A percentile compares a stretch with the other conserved stretches of the same genome.
These are phyloP conservation scores for Phialemonium atrogriseum DNA, from an alignment of 2,329 filamentous ascomycete genomes.

Conservation along the genomic window DNA sequence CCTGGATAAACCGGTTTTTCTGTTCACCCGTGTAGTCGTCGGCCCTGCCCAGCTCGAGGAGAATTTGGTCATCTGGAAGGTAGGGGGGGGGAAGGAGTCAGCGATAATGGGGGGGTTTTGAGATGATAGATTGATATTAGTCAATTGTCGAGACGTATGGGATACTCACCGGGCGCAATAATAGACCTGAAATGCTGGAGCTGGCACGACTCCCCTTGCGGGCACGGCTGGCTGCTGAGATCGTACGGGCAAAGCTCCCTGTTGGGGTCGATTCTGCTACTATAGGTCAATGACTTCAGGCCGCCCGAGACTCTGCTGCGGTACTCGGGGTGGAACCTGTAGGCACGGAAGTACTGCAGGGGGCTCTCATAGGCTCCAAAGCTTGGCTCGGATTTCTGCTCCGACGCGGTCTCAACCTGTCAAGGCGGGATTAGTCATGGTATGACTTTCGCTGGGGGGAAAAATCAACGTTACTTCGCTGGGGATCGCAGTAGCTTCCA, in stretches of 20 bases:
- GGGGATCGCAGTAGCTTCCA: not conserved
- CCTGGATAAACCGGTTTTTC: constrained; percentile 52
- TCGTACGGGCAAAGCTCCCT: constrained; percentile 72
- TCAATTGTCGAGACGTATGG: constrained; percentile 11
- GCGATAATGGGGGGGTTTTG: constrained; percentile 32
- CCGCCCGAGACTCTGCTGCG: constrained; percentile 62
- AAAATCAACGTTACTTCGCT: too few species aligned
- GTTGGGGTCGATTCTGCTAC: constrained; percentile 74
- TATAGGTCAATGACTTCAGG: constrained; percentile 86
- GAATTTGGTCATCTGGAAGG: constrained; percentile 60
- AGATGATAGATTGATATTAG: constrained; percentile 20
- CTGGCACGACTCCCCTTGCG: constrained; percentile 62
- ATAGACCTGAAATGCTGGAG: constrained; percentile 75
- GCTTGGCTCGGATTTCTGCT: constrained; percentile 5
- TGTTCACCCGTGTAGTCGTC: constrained; percentile 56
- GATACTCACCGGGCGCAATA: constrained; percentile 63
- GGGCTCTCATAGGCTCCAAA: constrained; percentile 69
- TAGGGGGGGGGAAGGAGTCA: constrained; percentile 32
- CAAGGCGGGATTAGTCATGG: too few species aligned
- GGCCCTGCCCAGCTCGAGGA: constrained; percentile 61
- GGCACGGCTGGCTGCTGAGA: constrained; percentile 59
- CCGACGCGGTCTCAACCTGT: not conserved
- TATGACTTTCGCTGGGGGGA: too few species aligned
- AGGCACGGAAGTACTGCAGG: constrained; percentile 74
- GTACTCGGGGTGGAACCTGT: constrained; percentile 80